These are phyloP conservation scores for Juncus effusus DNA, from an alignment of 176 grass and related monocot species.

Conservation along the genomic window DNA sequence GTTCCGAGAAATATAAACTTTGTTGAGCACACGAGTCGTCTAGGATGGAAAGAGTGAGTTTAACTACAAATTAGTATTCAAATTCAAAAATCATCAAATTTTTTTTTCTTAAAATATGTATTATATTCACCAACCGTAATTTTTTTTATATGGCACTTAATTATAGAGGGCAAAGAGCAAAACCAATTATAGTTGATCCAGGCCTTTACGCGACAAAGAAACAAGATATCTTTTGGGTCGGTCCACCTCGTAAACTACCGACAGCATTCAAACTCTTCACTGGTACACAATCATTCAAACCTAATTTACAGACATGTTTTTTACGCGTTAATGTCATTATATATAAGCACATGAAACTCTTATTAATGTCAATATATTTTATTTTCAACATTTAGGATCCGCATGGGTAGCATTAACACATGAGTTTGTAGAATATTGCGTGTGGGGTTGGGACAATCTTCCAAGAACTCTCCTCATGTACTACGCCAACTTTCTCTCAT, in stretches of 20 bases:
- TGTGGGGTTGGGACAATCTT: conserved; percentile 98
- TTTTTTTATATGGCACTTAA: not conserved
- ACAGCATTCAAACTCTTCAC: conserved; percentile 86
- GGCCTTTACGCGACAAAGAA: conserved; percentile 59
- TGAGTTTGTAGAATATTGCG: conserved; percentile 71
- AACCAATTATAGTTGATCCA: conserved; percentile 71
- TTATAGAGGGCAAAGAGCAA: conserved; percentile 44
- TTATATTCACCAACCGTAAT: not conserved
- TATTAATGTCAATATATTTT: not conserved
- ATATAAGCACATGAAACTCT: not conserved
- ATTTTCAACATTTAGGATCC: conserved; percentile 37
- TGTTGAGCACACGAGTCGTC: conserved; percentile 69
- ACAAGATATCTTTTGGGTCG: conserved; percentile 65
- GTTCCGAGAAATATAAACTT: conserved; percentile 74
- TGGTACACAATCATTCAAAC: conserved; percentile 21
- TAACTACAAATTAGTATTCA: not conserved
- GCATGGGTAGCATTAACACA: conserved; percentile 73
- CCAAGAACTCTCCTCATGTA: conserved; percentile 94
- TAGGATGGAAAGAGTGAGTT: conserved; percentile 93
- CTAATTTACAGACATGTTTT: not conserved
- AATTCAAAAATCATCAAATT: not conserved
- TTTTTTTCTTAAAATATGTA: not conserved
- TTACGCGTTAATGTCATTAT: not conserved
- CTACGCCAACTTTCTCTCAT: conserved; percentile 93
- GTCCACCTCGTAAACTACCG: conserved; percentile 45